A percentile compares a stretch with the other conserved stretches of the same genome.
phyloP scores from a whole-genome alignment of 2,329 filamentous ascomycete species.

The Madurella fahalii region DNA sequence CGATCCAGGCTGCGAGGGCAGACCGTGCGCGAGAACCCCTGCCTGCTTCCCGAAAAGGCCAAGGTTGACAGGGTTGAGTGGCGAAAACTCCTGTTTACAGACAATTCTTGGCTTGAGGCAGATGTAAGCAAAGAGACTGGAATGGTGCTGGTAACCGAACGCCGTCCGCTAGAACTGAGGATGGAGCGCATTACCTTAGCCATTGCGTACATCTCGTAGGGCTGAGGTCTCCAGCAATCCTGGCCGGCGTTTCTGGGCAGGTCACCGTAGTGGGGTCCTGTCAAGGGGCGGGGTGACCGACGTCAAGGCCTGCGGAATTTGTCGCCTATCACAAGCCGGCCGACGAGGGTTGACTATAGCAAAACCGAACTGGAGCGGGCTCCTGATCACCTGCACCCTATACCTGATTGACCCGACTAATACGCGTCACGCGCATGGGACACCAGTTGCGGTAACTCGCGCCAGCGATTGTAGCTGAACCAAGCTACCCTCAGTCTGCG shows the following conservation, averaged over 20 bases:
- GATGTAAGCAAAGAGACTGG: too few species aligned
- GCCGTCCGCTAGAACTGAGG: too few species aligned
- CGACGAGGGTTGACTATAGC: too few species aligned
- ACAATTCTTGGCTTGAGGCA: not conserved
- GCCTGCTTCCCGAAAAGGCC: not conserved
- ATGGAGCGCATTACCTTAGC: not conserved
- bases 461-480: not conserved
- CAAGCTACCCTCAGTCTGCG: not conserved
- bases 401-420: not conserved
- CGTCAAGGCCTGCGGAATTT: too few species aligned
- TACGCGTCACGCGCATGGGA: not conserved
- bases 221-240: too few species aligned
- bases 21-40: too few species aligned
- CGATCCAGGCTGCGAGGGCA: not conserved
- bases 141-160: too few species aligned
- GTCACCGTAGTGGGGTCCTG: too few species aligned
- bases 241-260: not conserved
- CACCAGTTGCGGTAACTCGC: not conserved
- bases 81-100: not conserved
- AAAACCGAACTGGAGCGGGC: too few species aligned
- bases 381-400: not conserved
- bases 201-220: not conserved
- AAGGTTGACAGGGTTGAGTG: not conserved
- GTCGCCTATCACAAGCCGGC: too few species aligned
- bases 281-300: too few species aligned